Evolutionary conservation across 73 alveolate genomes (phyloP).

Genomic region (Loxodes magnus): DNA sequence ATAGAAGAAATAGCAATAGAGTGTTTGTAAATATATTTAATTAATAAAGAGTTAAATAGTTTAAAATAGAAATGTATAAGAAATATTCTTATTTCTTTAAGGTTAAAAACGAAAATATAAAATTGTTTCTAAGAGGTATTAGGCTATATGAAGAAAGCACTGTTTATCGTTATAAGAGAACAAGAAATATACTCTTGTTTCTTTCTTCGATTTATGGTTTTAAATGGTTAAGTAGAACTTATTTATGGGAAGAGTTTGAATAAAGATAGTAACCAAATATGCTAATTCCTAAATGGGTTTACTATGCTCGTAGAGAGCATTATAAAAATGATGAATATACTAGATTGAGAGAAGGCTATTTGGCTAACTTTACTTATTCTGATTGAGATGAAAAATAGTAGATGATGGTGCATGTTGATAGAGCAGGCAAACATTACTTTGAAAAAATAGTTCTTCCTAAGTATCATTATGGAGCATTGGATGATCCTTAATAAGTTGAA

Average conservation of each 20-base stretch:
- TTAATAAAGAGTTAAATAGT: too few species aligned
- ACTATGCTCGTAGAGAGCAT: not conserved
- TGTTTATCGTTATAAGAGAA: not conserved
- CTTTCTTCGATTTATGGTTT: not conserved
- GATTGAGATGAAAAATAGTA: not conserved
- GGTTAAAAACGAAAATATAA: slow-evolving; percentile 1
- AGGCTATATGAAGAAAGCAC: not conserved
- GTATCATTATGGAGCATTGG: slow-evolving; percentile 1
- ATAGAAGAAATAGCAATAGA: too few species aligned
- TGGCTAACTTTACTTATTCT: not conserved
- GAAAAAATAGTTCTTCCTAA: slow-evolving; percentile 3
- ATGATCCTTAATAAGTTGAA: not conserved
- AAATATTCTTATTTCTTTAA: not conserved
- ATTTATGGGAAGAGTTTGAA: slow-evolving; percentile 1
- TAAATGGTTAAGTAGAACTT: not conserved
- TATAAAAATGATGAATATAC: not conserved
- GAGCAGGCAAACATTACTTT: slow-evolving; percentile 1
- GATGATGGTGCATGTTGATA: slow-evolving; percentile 1
- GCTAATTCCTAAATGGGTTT: not conserved
- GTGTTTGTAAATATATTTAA: too few species aligned
- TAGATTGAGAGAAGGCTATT: not conserved
- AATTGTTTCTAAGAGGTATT: not conserved
- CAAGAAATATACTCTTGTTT: not conserved
- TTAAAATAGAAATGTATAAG: too few species aligned
- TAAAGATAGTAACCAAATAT: too few species aligned